These are phyloP conservation scores for Wallacemonas sp. DNA, from an alignment of 208 protist genomes.

Conservation along the genomic window DNA sequence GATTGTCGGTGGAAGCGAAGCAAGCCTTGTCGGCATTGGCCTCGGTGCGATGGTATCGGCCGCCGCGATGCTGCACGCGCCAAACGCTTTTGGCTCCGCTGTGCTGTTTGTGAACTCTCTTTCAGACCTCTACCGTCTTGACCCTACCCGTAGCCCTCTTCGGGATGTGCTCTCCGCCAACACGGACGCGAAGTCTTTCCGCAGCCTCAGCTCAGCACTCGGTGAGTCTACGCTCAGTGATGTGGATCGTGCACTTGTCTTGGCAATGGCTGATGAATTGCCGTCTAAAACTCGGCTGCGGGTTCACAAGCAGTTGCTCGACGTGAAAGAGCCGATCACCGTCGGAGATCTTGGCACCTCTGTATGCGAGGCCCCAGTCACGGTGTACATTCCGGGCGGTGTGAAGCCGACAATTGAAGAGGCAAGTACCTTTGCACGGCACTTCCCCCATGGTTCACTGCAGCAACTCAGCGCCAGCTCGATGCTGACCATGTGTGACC, in stretches of 20 bases:
- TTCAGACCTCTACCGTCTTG: conserved; percentile 39
- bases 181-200: conserved; percentile 13
- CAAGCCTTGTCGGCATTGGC: conserved; percentile 51
- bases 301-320: conserved; percentile 35
- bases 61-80: conserved; percentile 54
- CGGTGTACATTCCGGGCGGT: conserved; percentile 31
- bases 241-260: conserved; percentile 48
- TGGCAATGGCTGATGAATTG: conserved; percentile 42
- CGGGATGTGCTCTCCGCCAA: conserved; percentile 32
- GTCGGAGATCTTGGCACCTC: conserved; percentile 8
- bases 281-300: conserved; percentile 33
- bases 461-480: neutral
- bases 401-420: neutral
- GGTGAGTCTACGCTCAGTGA: conserved; percentile 27
- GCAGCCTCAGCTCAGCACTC: conserved; percentile 47
- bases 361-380: conserved; percentile 39
- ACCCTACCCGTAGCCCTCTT: conserved; percentile 23
- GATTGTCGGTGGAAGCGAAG: conserved; percentile 39
- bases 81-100: conserved; percentile 49
- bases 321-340: conserved; percentile 13
- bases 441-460: neutral
- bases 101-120: conserved; percentile 58
- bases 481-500: neutral
- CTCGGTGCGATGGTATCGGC: conserved; percentile 74
- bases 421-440: neutral